phyloP scores from a whole-genome alignment of 371 early-diverging fungal genomes.

The Syncephalastrum sp. region DNA sequence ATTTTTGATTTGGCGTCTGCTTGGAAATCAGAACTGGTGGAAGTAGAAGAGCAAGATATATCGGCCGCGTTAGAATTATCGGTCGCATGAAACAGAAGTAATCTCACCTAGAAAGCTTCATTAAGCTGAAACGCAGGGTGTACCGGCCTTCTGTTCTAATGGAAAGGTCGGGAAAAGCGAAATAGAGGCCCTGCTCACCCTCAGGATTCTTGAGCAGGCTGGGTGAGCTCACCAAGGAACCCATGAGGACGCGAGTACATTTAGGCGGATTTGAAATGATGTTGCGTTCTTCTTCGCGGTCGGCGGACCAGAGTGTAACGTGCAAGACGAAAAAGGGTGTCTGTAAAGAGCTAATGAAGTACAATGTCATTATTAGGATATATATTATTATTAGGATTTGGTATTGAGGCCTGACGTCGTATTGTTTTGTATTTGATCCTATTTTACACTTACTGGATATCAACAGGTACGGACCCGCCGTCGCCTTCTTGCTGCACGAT shows the following conservation, averaged over 20 bases:
- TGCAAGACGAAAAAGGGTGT: constrained; percentile 75
- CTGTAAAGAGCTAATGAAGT: constrained; percentile 36
- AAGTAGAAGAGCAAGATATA: background rate
- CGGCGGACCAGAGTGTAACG: constrained; percentile 75
- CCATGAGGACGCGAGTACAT: constrained; percentile 70
- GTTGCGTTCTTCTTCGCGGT: constrained; percentile 56
- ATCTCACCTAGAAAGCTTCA: constrained; percentile 44
- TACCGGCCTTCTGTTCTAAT: constrained; percentile 89
- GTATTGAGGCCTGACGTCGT: too few relatives aligned
- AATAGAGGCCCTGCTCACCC: constrained; percentile 79
- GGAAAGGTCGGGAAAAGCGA: constrained; percentile 90
- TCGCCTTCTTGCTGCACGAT: constrained; percentile 50
- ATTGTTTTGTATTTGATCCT: background rate
- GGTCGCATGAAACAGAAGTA: background rate
- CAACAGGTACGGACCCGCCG: constrained; percentile 27
- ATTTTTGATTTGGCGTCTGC: constrained; percentile 54
- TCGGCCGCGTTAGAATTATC: background rate
- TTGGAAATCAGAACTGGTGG: constrained; percentile 48
- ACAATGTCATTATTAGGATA: background rate
- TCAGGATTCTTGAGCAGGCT: constrained; percentile 71
- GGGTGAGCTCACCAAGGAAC: constrained; percentile 80
- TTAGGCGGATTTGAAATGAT: constrained; percentile 63
- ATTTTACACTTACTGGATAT: constrained; percentile 41
- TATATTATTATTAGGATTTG: too few relatives aligned
- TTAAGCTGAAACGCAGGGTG: constrained; percentile 70